phyloP scores from a whole-genome alignment of 2,329 filamentous ascomycete genomes.

The Hypoxylon sp. region DNA sequence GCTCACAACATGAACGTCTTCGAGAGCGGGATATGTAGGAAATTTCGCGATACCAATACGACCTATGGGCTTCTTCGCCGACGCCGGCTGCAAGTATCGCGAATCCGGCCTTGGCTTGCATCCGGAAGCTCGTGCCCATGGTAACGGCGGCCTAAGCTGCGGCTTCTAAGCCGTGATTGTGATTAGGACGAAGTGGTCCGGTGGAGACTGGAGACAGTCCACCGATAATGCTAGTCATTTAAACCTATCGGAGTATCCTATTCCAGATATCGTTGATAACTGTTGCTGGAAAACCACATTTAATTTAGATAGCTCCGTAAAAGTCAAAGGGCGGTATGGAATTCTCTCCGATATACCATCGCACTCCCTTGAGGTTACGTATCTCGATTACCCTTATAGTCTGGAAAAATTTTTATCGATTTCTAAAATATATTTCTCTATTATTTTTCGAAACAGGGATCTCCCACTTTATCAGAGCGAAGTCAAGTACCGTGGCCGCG shows the following conservation, averaged over 20 bases:
- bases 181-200: slow-evolving; percentile 14
- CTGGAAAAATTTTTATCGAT: no score
- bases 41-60: slow-evolving; percentile 18
- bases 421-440: no score
- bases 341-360: background rate
- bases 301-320: background rate
- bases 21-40: slow-evolving; percentile 3
- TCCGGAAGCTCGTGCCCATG: slow-evolving; percentile 26
- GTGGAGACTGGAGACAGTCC: slow-evolving; percentile 21
- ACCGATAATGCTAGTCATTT: background rate
- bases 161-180: slow-evolving; percentile 20
- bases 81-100: slow-evolving; percentile 40
- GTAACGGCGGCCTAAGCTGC: slow-evolving; percentile 21
- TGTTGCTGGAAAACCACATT: background rate
- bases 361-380: background rate
- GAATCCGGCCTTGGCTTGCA: slow-evolving; percentile 44
- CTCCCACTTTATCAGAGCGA: no score
- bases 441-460: no score
- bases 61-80: slow-evolving; percentile 23
- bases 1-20: background rate
- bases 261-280: background rate
- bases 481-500: no score
- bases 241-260: slow-evolving; percentile 9
- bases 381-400: background rate
- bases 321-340: background rate